Conservation (phyloP, 73 alveolate genomes). For the Loxodes magnus region DNA sequence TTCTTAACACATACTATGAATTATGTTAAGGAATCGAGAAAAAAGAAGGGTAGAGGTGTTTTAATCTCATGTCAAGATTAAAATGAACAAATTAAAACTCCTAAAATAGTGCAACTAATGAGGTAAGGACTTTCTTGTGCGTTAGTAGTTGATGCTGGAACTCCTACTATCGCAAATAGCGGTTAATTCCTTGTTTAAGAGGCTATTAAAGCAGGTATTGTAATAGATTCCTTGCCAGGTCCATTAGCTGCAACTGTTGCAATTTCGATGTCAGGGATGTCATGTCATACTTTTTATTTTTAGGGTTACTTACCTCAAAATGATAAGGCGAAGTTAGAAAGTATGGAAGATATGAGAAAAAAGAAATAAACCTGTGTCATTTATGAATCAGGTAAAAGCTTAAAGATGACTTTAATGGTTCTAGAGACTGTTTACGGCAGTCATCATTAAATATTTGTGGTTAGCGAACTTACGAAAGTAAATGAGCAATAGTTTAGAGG, state of each 20-base stretch:
- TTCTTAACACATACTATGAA: slow-evolving; percentile 32
- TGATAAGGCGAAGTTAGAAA: slow-evolving; percentile 18
- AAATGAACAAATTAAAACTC: slow-evolving; percentile 61
- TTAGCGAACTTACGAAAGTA: slow-evolving; percentile 60
- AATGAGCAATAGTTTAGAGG: slow-evolving; percentile 44
- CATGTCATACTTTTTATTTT: slow-evolving; percentile 52
- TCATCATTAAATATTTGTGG: slow-evolving; percentile 46
- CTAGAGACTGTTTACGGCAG: slow-evolving; percentile 46
- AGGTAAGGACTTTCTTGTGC: slow-evolving; percentile 63
- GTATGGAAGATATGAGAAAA: slow-evolving; percentile 18
- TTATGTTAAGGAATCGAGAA: slow-evolving; percentile 33
- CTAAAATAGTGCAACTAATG: slow-evolving; percentile 53
- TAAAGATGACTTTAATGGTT: slow-evolving; percentile 8
- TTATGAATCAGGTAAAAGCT: slow-evolving; percentile 48
- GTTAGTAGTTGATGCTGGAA: slow-evolving; percentile 80
- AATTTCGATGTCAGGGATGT: slow-evolving; percentile 55
- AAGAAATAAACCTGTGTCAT: slow-evolving; percentile 29
- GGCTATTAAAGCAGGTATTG: slow-evolving; percentile 40
- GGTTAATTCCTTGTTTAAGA: slow-evolving; percentile 54
- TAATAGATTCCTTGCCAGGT: slow-evolving; percentile 74
- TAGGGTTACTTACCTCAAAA: slow-evolving; percentile 54
- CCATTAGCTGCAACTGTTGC: slow-evolving; percentile 71
- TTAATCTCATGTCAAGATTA: slow-evolving; percentile 50
- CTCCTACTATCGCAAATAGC: slow-evolving; percentile 88
- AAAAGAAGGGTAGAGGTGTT: slow-evolving; percentile 75